Evolutionary conservation across 1,284 basidiomycete genomes (phyloP), one percentile per base, ranked within the genome.

Genomic region (Calocybe gambosa): DNA sequence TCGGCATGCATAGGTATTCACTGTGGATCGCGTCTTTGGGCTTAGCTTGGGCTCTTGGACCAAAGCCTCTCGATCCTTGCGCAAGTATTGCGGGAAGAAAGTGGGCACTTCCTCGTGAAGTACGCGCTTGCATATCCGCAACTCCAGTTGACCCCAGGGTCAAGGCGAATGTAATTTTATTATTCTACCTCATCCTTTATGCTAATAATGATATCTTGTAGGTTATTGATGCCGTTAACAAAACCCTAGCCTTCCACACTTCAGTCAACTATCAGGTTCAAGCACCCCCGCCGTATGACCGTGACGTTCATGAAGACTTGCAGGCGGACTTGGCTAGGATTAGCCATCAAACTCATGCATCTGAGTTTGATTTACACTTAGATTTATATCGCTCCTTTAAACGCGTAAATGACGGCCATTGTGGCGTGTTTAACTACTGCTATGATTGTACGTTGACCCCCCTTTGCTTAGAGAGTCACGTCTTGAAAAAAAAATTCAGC

Each of bases 181-280:
- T 21, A 16, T 37, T 38, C n/a, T 15, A 3, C n/a, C 25, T 7
- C 36, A 18, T 5, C 33, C 18, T 39, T 3, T 31, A 9, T 20
- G 18, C 15, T 10, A n/a, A n/a, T 5, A 2, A 36, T 31, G 29
- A 4, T 49, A 5, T 3, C 39, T 21, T 25, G 1, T n/a, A 77
- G 77, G 69, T 77, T 44, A 66, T 80, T 42, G 74, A 80, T 46
- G 76, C 76, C 15, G 67, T 78, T 8, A 79, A 73, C 59, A 78
- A 75, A 60, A 78, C 77, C 0, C 63, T 80, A 23, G 70, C 73
- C 13, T 80, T 82, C 57, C 78, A 80, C 56, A 78, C 78, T 0
- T 80, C 77, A 3, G 69, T 73, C 23, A 80, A 77, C 59, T 80
- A 79, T 52, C 71, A 80, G 58, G 66, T 74, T 38, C 65, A 65